phyloP scores from a whole-genome alignment of 2,329 filamentous ascomycete genomes.

The Stachybotrys chartarum region DNA sequence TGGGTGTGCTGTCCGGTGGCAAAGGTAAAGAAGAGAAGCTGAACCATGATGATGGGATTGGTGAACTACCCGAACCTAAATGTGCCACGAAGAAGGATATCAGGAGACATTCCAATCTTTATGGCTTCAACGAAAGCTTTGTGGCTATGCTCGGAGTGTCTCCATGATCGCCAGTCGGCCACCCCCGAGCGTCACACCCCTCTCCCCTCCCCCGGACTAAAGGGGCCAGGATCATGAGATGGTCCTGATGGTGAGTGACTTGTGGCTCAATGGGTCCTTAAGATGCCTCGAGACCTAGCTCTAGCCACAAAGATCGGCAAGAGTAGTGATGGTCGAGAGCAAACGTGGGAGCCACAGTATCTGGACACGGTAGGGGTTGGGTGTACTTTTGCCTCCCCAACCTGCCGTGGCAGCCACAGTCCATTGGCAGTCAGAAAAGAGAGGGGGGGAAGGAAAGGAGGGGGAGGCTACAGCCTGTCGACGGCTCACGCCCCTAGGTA shows the following conservation, averaged over 20 bases:
- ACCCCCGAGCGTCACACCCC: neutral
- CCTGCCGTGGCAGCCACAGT: neutral
- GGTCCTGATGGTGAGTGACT: slow-evolving; percentile 14
- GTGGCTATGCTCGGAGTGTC: neutral
- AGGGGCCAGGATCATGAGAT: neutral
- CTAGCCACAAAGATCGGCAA: neutral
- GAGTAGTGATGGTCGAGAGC: neutral
- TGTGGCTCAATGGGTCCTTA: slow-evolving; percentile 12
- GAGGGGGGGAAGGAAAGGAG: neutral
- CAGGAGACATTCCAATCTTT: neutral
- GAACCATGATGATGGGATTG: too few species aligned
- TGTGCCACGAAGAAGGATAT: neutral
- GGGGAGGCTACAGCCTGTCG: neutral
- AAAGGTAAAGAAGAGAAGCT: too few species aligned
- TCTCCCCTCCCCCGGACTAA: neutral
- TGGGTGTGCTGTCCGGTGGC: too few species aligned
- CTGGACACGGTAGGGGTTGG: neutral
- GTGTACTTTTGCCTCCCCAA: neutral
- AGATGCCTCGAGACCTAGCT: neutral
- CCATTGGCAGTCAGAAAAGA: neutral
- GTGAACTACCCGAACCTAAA: neutral
- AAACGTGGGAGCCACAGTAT: neutral
- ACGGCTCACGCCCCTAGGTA: neutral
- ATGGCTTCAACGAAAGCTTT: neutral
- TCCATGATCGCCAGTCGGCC: neutral